Evolutionary conservation across 306 rosid genomes (phyloP).

Genomic region (Acacia confusa): DNA sequence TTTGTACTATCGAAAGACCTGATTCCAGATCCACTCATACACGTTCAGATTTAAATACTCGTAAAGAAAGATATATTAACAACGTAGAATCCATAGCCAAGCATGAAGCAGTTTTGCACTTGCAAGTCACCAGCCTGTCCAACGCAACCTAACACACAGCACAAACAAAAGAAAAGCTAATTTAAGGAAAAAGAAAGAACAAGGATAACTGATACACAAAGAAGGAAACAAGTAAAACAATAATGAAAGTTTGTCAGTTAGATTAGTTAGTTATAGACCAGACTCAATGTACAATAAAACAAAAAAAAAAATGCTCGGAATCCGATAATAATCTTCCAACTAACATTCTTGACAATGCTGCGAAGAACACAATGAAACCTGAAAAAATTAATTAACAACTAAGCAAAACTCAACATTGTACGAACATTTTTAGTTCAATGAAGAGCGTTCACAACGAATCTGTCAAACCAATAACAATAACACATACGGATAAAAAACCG

Average conservation of each 20-base stretch:
- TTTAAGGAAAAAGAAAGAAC: not conserved
- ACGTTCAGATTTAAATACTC: slow-evolving; percentile 25
- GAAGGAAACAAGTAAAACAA: not conserved
- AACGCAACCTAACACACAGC: slow-evolving; percentile 39
- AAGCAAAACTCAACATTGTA: not conserved
- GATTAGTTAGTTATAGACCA: slow-evolving; percentile 24
- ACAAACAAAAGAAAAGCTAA: slow-evolving; percentile 37
- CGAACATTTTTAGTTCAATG: not conserved
- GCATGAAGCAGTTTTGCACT: slow-evolving; percentile 34
- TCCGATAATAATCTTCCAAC: not conserved
- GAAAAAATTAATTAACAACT: not conserved
- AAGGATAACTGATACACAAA: not conserved
- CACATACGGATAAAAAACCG: slow-evolving; percentile 21
- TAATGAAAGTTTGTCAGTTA: slow-evolving; percentile 20
- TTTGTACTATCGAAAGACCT: slow-evolving; percentile 17
- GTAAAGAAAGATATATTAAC: slow-evolving; percentile 22
- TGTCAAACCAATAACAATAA: slow-evolving; percentile 6
- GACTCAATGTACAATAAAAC: not conserved
- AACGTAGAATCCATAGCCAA: not conserved
- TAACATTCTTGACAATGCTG: not conserved
- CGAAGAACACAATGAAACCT: not conserved
- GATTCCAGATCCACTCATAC: slow-evolving; percentile 32
- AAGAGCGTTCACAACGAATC: not conserved
- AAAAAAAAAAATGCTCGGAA: not conserved
- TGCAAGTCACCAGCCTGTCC: slow-evolving; percentile 39